These are phyloP conservation scores for Lichtheimia corymbifera DNA, from an alignment of 371 early-diverging fungal species.

Conservation along the genomic window DNA sequence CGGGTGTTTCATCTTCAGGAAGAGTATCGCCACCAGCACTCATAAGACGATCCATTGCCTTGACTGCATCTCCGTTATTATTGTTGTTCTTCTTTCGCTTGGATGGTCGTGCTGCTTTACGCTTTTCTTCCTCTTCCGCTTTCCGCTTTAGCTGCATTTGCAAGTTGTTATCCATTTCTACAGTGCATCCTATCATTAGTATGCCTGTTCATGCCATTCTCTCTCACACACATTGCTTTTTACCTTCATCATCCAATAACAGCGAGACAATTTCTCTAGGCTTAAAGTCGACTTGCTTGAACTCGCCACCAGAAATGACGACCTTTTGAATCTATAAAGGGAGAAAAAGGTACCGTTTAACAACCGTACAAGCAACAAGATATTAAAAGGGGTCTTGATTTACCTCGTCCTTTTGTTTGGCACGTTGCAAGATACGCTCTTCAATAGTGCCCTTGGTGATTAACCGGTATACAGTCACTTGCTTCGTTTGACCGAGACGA, in stretches of 20 bases:
- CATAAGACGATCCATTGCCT: conserved; percentile 32
- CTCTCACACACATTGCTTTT: background rate
- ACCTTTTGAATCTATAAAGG: conserved; percentile 83
- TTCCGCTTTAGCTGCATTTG: conserved; percentile 64
- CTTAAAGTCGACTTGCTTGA: conserved; percentile 79
- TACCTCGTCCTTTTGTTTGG: conserved; percentile 90
- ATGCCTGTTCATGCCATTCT: background rate
- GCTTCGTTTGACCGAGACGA: conserved; percentile 95
- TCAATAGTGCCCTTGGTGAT: conserved; percentile 93
- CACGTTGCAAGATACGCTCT: conserved; percentile 87
- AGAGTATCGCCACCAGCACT: conserved; percentile 45
- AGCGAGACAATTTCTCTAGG: conserved; percentile 88
- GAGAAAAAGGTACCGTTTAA: background rate
- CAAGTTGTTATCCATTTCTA: conserved; percentile 58
- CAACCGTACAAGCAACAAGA: background rate
- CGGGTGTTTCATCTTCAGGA: conserved; percentile 26
- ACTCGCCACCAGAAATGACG: conserved; percentile 94
- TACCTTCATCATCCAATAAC: conserved; percentile 79
- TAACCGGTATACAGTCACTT: conserved; percentile 93
- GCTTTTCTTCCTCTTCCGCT: conserved; percentile 56
- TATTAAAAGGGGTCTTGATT: background rate
- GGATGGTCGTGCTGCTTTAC: conserved; percentile 28
- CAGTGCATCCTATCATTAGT: background rate
- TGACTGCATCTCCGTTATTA: conserved; percentile 18
- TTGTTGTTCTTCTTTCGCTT: conserved; percentile 45